Percentiles rank a stretch among this genome's conserved stretches.
These are phyloP conservation scores for Tricholoma terreum DNA, from an alignment of 768 basidiomycete genomes.

Conservation along the genomic window DNA sequence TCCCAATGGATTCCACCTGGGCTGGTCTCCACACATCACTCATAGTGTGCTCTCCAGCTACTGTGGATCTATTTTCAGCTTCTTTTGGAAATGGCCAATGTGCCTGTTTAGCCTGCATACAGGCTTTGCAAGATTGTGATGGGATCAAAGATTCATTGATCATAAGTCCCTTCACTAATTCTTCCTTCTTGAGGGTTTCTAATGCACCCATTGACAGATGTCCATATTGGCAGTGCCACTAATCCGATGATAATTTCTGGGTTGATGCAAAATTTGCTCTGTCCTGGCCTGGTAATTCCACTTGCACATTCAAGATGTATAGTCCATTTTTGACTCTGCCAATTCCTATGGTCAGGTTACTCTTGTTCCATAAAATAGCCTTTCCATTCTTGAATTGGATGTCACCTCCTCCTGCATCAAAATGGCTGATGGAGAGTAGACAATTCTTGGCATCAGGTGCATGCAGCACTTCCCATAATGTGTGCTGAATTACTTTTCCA, in stretches of 20 bases:
- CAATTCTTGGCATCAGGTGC: slow-evolving; percentile 20
- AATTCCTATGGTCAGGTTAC: background rate
- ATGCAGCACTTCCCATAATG: slow-evolving; percentile 15
- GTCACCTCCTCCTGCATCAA: slow-evolving; percentile 17
- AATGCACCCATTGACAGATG: background rate
- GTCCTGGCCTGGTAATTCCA: background rate
- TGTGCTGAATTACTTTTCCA: slow-evolving; percentile 13
- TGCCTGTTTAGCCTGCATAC: background rate
- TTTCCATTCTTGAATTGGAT: slow-evolving; percentile 4
- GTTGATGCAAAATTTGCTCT: background rate
- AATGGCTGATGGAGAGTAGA: slow-evolving; percentile 17
- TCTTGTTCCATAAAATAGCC: background rate
- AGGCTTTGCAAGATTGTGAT: background rate
- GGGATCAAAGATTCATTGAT: background rate
- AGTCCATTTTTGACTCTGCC: background rate
- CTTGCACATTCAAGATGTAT: background rate
- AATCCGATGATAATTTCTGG: background rate
- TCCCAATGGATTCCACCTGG: background rate
- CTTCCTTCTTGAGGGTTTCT: background rate
- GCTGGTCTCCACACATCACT: background rate
- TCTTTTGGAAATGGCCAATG: background rate
- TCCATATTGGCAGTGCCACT: background rate
- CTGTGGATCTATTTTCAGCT: background rate
- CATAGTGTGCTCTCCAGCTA: background rate
- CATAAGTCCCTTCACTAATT: background rate